These are phyloP conservation scores for Zygosaccharomyces pseudobailii DNA, from an alignment of 1,139 yeast genomes.

Conservation along the genomic window DNA sequence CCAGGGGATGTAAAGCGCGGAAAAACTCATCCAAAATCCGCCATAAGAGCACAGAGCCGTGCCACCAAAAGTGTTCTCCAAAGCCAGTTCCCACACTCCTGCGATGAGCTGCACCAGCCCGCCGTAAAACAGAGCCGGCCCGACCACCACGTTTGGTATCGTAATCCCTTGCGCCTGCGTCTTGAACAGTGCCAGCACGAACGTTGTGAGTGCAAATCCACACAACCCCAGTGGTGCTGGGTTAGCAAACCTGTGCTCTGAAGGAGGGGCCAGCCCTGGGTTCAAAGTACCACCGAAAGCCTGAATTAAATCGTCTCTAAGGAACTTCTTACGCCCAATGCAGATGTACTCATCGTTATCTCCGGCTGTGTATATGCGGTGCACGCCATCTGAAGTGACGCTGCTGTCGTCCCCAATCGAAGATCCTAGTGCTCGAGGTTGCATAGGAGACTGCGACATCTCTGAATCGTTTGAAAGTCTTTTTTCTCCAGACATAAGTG, in stretches of 20 bases:
- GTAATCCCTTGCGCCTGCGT: constrained; percentile 57
- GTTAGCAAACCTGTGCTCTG: constrained; percentile 72
- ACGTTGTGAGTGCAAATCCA: constrained; percentile 81
- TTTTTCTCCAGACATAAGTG: not conserved
- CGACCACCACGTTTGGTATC: constrained; percentile 48
- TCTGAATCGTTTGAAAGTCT: not conserved
- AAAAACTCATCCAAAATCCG: constrained; percentile 77
- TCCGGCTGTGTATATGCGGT: constrained; percentile 30
- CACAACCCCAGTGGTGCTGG: constrained; percentile 85
- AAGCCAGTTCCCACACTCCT: constrained; percentile 72
- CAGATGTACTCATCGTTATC: constrained; percentile 49
- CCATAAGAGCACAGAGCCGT: constrained; percentile 78
- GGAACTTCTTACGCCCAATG: constrained; percentile 57
- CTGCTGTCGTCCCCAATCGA: not conserved
- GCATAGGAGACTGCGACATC: not conserved
- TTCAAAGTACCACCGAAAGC: constrained; percentile 59
- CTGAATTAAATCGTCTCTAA: constrained; percentile 44
- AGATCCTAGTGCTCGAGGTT: not conserved
- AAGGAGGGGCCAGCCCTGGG: constrained; percentile 47
- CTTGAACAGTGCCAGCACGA: constrained; percentile 66
- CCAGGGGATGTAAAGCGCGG: constrained; percentile 61
- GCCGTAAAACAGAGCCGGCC: constrained; percentile 65
- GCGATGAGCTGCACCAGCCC: constrained; percentile 65
- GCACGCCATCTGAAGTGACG: constrained; percentile 6
- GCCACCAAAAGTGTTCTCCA: constrained; percentile 89